Percentiles rank a stretch among this genome's conserved stretches.
Conservation (phyloP, 2,329 filamentous ascomycete genomes). For the Pseudogymnoascus sp. region DNA sequence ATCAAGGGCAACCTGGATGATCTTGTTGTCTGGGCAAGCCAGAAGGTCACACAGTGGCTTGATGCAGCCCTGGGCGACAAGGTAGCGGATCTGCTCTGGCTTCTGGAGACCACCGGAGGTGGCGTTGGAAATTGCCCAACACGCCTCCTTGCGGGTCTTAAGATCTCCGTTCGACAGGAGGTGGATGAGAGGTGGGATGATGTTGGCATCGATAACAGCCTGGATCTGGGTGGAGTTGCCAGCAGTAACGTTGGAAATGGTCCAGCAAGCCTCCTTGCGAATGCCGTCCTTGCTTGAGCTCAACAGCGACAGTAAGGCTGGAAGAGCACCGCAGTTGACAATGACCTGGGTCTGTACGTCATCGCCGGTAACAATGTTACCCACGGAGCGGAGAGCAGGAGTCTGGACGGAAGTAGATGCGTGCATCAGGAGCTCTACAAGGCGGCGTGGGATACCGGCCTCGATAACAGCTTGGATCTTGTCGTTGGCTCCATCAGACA, state of each 20-base stretch:
- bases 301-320: slow-evolving; percentile 84
- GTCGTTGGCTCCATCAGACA: slow-evolving; percentile 95
- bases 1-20: slow-evolving; percentile 96
- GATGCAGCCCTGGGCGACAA: slow-evolving; percentile 90
- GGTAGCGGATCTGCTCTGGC: slow-evolving; percentile 94
- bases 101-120: slow-evolving; percentile 97
- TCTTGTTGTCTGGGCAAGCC: slow-evolving; percentile 97
- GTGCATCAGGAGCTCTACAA: slow-evolving; percentile 96
- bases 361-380: slow-evolving; percentile 97
- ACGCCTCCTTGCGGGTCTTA: slow-evolving; percentile 98
- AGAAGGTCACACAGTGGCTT: slow-evolving; percentile 94
- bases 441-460: slow-evolving; percentile 88
- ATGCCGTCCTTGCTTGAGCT: slow-evolving; percentile 98
- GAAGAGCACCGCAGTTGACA: slow-evolving; percentile 93
- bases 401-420: slow-evolving; percentile 97
- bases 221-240: slow-evolving; percentile 98
- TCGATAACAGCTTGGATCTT: slow-evolving; percentile 99
- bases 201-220: slow-evolving; percentile 90
- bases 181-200: slow-evolving; percentile 93
- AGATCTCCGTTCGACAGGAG: slow-evolving; percentile 93
- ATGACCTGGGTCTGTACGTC: slow-evolving; percentile 99
- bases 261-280: slow-evolving; percentile 99
- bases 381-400: slow-evolving; percentile 89
- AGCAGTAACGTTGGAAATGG: slow-evolving; percentile 97
- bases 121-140: slow-evolving; percentile 98